These are phyloP conservation scores for Annona cherimola DNA, from an alignment of 164 flowering plant species.

Conservation along the genomic window DNA sequence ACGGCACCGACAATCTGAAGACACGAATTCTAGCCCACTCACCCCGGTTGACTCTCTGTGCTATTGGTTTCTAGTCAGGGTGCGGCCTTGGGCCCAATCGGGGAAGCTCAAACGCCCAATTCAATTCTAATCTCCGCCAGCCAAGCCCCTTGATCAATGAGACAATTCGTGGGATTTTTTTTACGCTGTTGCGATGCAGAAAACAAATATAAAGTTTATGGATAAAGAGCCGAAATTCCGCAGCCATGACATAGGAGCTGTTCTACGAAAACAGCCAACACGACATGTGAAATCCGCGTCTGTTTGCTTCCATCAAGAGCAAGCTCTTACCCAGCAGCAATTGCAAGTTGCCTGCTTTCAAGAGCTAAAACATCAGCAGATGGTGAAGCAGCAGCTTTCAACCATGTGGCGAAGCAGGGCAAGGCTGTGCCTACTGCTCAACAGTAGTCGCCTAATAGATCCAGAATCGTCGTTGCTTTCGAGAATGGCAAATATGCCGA, in stretches of 20 bases:
- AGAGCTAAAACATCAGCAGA: slow-evolving; percentile 41
- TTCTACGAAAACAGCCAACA: slow-evolving; percentile 20
- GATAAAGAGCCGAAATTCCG: slow-evolving; percentile 21
- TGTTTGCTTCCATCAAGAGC: slow-evolving; percentile 17
- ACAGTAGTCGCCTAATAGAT: slow-evolving; percentile 16
- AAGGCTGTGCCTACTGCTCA: slow-evolving; percentile 2
- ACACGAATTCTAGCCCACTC: slow-evolving; percentile 39
- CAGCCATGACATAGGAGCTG: slow-evolving; percentile 26
- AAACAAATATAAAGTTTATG: slow-evolving; percentile 40
- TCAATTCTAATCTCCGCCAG: slow-evolving; percentile 34
- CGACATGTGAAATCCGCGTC: slow-evolving; percentile 17
- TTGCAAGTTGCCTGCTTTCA: slow-evolving; percentile 36
- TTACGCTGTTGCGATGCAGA: slow-evolving; percentile 60
- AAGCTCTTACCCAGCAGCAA: slow-evolving; percentile 35
- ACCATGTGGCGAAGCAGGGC: slow-evolving; percentile 25
- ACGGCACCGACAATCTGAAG: slow-evolving; percentile 27
- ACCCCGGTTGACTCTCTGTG: slow-evolving; percentile 64
- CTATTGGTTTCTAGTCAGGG: slow-evolving; percentile 32
- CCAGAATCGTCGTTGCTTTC: slow-evolving; percentile 5
- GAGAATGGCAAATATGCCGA: slow-evolving; percentile 13
- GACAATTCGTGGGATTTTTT: slow-evolving; percentile 53
- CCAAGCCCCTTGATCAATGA: slow-evolving; percentile 18
- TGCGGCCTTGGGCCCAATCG: slow-evolving; percentile 36
- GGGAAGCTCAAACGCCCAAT: slow-evolving; percentile 43
- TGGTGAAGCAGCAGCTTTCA: slow-evolving; percentile 26